phyloP scores from a whole-genome alignment of 169 alveolate species.

The Eimeria mitis region DNA sequence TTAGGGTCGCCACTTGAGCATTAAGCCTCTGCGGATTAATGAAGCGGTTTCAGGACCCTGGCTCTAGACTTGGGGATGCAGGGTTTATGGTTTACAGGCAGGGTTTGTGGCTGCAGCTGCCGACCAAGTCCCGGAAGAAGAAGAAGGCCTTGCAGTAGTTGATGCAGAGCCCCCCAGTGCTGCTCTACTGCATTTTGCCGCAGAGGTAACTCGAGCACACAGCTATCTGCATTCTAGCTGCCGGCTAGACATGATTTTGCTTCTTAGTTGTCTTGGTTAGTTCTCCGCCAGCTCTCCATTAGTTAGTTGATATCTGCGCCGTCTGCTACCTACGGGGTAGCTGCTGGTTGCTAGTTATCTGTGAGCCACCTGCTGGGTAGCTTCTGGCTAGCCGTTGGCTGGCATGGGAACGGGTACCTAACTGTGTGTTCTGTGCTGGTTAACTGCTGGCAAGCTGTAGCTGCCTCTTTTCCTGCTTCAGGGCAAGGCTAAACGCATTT shows the following conservation, averaged over 20 bases:
- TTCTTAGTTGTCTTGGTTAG: not conserved
- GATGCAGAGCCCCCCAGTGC: conserved; percentile 55
- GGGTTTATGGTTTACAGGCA: not conserved
- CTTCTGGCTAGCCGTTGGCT: not conserved
- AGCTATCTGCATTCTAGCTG: not conserved
- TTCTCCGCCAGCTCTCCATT: not conserved
- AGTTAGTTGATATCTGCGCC: not conserved
- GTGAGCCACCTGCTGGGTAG: not conserved
- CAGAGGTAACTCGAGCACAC: conserved; percentile 17
- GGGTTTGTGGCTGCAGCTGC: conserved; percentile 45
- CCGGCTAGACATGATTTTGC: not conserved
- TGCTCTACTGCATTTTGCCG: conserved; percentile 48
- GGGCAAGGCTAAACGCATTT: conserved; percentile 66
- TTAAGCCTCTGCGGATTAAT: not conserved
- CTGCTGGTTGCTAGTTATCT: not conserved
- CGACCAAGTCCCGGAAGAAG: conserved; percentile 27
- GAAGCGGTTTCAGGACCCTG: not conserved
- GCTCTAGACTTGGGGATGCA: not conserved
- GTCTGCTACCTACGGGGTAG: not conserved
- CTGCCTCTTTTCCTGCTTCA: not conserved
- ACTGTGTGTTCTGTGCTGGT: not conserved
- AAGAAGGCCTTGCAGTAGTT: conserved; percentile 1
- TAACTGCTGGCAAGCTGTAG: not conserved
- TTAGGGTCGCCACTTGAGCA: not conserved
- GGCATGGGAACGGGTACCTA: not conserved